Evolutionary conservation across 1,284 basidiomycete genomes (phyloP).

Genomic region (Puccinia hordei): DNA sequence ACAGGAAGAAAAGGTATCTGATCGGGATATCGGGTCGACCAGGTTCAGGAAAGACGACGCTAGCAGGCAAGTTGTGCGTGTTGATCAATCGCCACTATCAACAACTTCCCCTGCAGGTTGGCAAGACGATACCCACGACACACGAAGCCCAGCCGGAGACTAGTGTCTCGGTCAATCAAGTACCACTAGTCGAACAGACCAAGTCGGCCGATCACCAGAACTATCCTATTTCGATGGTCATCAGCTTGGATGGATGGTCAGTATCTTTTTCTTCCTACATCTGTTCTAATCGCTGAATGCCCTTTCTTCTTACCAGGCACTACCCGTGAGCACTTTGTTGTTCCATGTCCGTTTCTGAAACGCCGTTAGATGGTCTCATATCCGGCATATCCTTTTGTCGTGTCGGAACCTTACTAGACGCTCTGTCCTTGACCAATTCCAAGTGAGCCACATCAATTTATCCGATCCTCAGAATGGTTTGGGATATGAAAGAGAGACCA

Average conservation of each 20-base stretch:
- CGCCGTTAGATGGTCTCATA: not conserved
- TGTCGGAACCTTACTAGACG: no score
- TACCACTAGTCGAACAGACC: not conserved
- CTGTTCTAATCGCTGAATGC: not conserved
- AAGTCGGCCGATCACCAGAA: not conserved
- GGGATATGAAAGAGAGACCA: no score
- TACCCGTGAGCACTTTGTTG: slow-evolving; percentile 23
- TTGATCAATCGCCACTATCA: not conserved
- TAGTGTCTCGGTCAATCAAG: no score
- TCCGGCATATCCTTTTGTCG: no score
- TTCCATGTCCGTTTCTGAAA: not conserved
- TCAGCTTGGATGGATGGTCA: slow-evolving; percentile 45
- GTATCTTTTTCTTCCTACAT: not conserved
- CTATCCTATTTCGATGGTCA: not conserved
- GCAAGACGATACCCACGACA: no score
- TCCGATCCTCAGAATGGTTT: no score
- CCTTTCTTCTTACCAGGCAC: slow-evolving; percentile 30
- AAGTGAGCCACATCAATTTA: no score
- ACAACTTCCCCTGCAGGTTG: no score
- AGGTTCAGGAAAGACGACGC: slow-evolving; percentile 21
- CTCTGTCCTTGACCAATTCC: slow-evolving; percentile 25
- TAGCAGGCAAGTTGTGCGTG: not conserved
- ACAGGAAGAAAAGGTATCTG: not conserved
- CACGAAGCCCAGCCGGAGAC: no score
- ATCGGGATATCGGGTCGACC: not conserved